phyloP scores from a whole-genome alignment of 2,329 filamentous ascomycete genomes.

The Epichloe sibirici region DNA sequence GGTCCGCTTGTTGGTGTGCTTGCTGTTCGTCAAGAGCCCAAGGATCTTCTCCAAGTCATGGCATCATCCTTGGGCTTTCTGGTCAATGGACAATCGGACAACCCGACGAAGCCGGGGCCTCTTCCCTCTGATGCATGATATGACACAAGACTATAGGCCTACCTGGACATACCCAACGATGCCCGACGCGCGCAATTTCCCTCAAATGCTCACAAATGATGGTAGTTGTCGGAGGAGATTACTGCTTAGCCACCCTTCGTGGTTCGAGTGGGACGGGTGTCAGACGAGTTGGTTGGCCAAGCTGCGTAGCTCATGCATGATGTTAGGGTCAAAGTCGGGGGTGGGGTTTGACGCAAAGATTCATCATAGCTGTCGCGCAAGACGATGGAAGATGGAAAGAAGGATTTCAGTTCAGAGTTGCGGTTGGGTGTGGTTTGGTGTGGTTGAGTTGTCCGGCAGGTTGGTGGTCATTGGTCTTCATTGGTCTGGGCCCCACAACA shows the following conservation, averaged over 20 bases:
- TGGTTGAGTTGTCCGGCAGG: neutral
- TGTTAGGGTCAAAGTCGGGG: neutral
- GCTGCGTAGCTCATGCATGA: neutral
- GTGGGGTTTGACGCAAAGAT: neutral
- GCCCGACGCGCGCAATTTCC: constrained; percentile 2
- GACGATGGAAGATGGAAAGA: neutral
- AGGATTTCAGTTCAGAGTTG: neutral
- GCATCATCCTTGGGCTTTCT: neutral
- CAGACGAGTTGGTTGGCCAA: neutral
- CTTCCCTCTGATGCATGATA: neutral
- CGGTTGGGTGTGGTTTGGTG: neutral
- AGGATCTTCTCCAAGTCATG: neutral
- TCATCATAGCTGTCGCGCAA: neutral
- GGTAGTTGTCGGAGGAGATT: neutral
- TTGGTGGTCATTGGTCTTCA: neutral
- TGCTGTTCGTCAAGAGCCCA: neutral
- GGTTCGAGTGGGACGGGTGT: neutral
- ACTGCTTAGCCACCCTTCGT: neutral
- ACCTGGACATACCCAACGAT: constrained; percentile 3
- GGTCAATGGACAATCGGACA: neutral
- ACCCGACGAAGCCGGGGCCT: neutral
- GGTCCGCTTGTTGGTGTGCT: neutral
- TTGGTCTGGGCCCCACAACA: neutral
- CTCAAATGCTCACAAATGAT: neutral
- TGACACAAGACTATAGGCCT: neutral